Base-by-base conservation (phyloP, 2,329 filamentous ascomycete species). In the Talaromyces sp. region DNA sequence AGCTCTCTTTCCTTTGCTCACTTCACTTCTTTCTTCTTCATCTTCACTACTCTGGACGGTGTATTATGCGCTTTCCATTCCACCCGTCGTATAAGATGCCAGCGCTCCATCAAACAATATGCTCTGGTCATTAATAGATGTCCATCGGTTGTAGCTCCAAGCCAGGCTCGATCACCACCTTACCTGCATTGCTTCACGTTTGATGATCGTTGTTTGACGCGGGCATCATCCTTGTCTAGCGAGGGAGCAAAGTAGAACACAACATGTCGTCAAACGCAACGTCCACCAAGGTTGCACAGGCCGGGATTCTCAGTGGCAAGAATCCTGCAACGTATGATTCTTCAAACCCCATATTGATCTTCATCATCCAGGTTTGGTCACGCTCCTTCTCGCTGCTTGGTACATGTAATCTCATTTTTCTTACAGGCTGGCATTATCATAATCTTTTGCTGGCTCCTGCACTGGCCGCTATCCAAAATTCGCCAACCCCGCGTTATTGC, bases 401-500 rank as follows among this genome's bases (percentile, higher is more conserved):
- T n/a, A 5, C 14, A 31, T 23, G 3, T 28, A 12, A 21, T 33
- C 18, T 50, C 12, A 56, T 7, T 4, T 39, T 39, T 21, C 11
- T 5, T 69, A 35, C 12, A 92, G 85, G 86, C 86, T 28, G 81
- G 81, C 64, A 88, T 93, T 64, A 91, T 92, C 70, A 87, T 92
- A 70, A 83, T 90, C 63, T 86, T 92, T 74, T 91, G 88, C 70
- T 87, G 88, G 35, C 75, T 90, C 50, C 80, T 93, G 21, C 89
- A 93, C 73, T 92, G 84, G 78, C 91, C 90, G 9, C 83, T 93
- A 5, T 88, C 88, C 68, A 88, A 87, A 70, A 82, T 95, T 57
- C 86, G 89, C 62, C 91, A 95, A 72, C 91, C 91, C 66, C 86
- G 89, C 54, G 91, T 95, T 67, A 93, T 95, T 69, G 88, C 90